phyloP scores from a whole-genome alignment of 23 red algal species.

The Gracilaria caudata region DNA sequence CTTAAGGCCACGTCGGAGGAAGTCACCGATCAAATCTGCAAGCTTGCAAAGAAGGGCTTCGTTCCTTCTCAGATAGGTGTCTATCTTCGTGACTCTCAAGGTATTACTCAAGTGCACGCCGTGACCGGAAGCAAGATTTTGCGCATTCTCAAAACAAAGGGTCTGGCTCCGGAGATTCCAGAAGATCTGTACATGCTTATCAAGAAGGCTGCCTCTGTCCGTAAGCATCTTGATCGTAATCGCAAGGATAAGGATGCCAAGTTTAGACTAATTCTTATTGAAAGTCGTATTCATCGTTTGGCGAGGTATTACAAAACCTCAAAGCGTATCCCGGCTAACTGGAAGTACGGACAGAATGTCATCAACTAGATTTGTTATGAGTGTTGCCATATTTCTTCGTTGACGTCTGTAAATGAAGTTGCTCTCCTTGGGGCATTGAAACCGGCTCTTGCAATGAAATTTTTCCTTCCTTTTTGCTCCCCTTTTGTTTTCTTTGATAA shows the following conservation, averaged over 20 bases:
- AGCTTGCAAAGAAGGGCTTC: slow-evolving; percentile 88
- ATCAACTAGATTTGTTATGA: slow-evolving; percentile 54
- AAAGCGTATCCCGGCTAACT: slow-evolving; percentile 87
- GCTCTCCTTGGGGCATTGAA: neutral
- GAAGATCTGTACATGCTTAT: slow-evolving; percentile 98
- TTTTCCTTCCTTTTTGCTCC: no score
- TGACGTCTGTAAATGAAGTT: slow-evolving; percentile 22
- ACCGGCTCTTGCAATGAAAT: neutral
- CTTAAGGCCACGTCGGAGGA: slow-evolving; percentile 83
- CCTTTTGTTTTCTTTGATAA: no score
- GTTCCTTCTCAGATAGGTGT: slow-evolving; percentile 97
- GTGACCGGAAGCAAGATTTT: slow-evolving; percentile 96
- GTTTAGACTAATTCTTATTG: slow-evolving; percentile 96
- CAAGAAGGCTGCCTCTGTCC: slow-evolving; percentile 93
- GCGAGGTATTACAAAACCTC: slow-evolving; percentile 90
- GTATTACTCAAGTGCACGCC: slow-evolving; percentile 83
- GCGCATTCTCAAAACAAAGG: slow-evolving; percentile 83
- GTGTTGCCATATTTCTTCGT: neutral
- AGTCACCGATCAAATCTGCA: slow-evolving; percentile 89
- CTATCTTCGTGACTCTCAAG: slow-evolving; percentile 90
- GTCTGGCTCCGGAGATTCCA: slow-evolving; percentile 87
- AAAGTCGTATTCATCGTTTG: slow-evolving; percentile 94
- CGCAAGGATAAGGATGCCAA: slow-evolving; percentile 99
- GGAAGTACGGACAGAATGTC: slow-evolving; percentile 88
- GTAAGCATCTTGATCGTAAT: slow-evolving; percentile 97